phyloP scores from a whole-genome alignment of 225 moss, liverwort and hornwort species.

The Polytrichum formosum region DNA sequence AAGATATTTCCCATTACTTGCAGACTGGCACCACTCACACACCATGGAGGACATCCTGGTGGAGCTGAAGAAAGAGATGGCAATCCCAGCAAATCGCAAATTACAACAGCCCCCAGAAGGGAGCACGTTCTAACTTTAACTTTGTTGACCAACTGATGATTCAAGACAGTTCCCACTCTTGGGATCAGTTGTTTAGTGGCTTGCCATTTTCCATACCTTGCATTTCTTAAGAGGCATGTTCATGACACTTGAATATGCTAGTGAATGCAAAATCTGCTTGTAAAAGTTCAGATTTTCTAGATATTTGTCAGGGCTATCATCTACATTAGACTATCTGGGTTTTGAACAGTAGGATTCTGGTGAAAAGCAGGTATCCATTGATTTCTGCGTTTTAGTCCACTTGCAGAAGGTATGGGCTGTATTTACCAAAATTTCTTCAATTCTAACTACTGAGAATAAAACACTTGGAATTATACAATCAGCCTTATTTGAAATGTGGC shows the following conservation, averaged over 20 bases:
- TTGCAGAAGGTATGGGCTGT: no score
- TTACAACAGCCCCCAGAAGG: constrained; percentile 94
- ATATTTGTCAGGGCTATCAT: constrained; percentile 5
- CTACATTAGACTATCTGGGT: constrained; percentile 5
- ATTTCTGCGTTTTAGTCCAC: no score
- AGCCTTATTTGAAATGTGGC: no score
- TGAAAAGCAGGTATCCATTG: no score
- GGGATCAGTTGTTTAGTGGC: constrained; percentile 4
- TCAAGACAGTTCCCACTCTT: constrained; percentile 6
- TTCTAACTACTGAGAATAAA: no score
- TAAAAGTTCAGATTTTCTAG: constrained; percentile 12
- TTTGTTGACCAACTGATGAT: background rate
- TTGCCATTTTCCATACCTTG: constrained; percentile 5
- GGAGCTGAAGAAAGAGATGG: constrained; percentile 93
- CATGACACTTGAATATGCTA: constrained; percentile 11
- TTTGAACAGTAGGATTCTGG: constrained; percentile 4
- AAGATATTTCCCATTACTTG: constrained; percentile 84
- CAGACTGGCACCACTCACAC: constrained; percentile 87
- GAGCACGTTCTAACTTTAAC: constrained; percentile 53
- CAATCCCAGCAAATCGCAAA: constrained; percentile 73
- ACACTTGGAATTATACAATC: no score
- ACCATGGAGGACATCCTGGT: constrained; percentile 90
- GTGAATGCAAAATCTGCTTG: constrained; percentile 13
- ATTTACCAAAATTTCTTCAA: no score
- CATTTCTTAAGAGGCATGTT: constrained; percentile 12